These are phyloP conservation scores for Colletotrichum lini DNA, from an alignment of 2,329 filamentous ascomycete genomes.

Conservation along the genomic window DNA sequence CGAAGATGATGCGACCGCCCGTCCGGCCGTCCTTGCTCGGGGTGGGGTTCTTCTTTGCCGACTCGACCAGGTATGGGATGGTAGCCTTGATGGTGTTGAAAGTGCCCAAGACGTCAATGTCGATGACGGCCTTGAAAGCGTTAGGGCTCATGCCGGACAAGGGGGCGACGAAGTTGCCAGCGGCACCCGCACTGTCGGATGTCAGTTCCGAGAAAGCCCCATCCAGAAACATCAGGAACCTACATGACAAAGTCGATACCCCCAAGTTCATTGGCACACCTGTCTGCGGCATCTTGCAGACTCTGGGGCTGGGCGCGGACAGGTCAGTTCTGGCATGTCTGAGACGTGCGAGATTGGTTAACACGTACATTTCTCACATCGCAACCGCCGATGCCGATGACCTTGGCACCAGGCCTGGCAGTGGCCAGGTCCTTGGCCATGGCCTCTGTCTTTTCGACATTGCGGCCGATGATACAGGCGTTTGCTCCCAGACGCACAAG, in stretches of 20 bases:
- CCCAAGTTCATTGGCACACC: slow-evolving; percentile 86
- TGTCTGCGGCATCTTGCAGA: slow-evolving; percentile 81
- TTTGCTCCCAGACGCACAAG: slow-evolving; percentile 92
- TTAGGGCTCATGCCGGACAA: slow-evolving; percentile 87
- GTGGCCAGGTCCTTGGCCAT: slow-evolving; percentile 87
- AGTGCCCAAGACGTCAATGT: slow-evolving; percentile 94
- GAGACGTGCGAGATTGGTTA: slow-evolving; percentile 5
- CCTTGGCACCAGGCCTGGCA: slow-evolving; percentile 82
- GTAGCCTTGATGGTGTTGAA: slow-evolving; percentile 97
- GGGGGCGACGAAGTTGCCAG: slow-evolving; percentile 94
- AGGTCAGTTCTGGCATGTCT: slow-evolving; percentile 15
- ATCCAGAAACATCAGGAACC: slow-evolving; percentile 47
- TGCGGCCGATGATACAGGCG: slow-evolving; percentile 94
- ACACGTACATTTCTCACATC: slow-evolving; percentile 78
- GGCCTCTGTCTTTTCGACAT: slow-evolving; percentile 86
- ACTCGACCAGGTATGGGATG: slow-evolving; percentile 83
- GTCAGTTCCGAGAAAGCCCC: background rate
- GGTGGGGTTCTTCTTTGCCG: slow-evolving; percentile 75
- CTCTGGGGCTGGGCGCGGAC: slow-evolving; percentile 65
- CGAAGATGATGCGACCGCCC: slow-evolving; percentile 88
- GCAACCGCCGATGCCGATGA: slow-evolving; percentile 87
- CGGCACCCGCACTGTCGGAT: slow-evolving; percentile 83
- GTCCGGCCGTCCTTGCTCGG: slow-evolving; percentile 73
- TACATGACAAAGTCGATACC: slow-evolving; percentile 94
- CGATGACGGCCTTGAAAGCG: slow-evolving; percentile 95